A percentile compares a stretch with the other conserved stretches of the same genome.
These are phyloP conservation scores for Lolium rigidum DNA, from an alignment of 176 grass and related monocot genomes.

Conservation along the genomic window DNA sequence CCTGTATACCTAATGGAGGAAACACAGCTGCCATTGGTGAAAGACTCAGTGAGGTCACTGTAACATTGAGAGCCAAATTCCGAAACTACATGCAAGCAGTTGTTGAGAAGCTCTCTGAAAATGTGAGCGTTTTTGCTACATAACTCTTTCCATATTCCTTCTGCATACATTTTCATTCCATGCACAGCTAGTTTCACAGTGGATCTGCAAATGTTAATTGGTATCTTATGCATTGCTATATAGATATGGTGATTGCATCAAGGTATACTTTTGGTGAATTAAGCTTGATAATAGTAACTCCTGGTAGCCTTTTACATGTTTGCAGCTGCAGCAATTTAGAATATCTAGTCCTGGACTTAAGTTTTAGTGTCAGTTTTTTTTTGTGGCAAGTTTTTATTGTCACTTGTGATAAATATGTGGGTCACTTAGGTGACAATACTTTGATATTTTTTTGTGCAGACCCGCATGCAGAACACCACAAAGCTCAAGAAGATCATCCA, in stretches of 20 bases:
- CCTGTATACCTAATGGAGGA: conserved; percentile 82
- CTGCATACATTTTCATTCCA: conserved; percentile 10
- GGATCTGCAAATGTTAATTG: too few species aligned
- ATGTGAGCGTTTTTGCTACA: conserved; percentile 57
- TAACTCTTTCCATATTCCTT: not conserved
- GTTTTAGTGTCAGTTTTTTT: not conserved
- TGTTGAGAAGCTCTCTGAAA: conserved; percentile 92
- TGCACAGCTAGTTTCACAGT: not conserved
- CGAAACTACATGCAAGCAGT: conserved; percentile 96
- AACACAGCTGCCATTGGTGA: conserved; percentile 69
- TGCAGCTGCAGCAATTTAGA: not conserved
- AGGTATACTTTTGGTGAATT: not conserved
- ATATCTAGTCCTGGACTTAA: not conserved
- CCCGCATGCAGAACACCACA: conserved; percentile 74
- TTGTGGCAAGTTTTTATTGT: not conserved
- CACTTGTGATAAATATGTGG: not conserved
- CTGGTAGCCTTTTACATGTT: not conserved
- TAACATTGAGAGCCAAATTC: conserved; percentile 91
- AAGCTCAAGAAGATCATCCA: conserved; percentile 98
- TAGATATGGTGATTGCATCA: not conserved
- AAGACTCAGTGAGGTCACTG: conserved; percentile 83
- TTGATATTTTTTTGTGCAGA: conserved; percentile 55
- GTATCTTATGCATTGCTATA: too few species aligned
- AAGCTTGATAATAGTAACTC: conserved; percentile 16
- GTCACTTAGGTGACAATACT: conserved; percentile 22